Evolutionary conservation across 176 grass and related monocot species (phyloP).

Genomic region (Guadua angustifolia): DNA sequence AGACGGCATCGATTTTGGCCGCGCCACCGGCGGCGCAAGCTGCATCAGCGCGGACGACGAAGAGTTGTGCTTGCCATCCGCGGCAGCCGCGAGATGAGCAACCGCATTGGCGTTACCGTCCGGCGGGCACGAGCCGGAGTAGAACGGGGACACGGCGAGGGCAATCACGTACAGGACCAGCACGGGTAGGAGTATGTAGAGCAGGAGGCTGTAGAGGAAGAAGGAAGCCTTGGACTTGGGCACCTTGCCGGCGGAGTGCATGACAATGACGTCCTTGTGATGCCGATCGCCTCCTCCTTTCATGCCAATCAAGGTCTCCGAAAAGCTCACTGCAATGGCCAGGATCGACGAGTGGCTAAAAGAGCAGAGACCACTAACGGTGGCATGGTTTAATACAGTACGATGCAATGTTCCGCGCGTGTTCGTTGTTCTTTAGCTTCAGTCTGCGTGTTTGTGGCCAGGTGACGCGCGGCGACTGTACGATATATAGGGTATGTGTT

Average conservation of each 20-base stretch:
- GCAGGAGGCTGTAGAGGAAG: slow-evolving; percentile 21
- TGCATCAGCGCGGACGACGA: background rate
- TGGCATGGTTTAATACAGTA: slow-evolving; percentile 15
- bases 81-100: background rate
- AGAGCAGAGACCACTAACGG: slow-evolving; percentile 17
- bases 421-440: background rate
- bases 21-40: background rate
- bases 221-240: slow-evolving; percentile 23
- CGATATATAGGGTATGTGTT: background rate
- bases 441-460: background rate
- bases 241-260: background rate
- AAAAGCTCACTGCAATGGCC: background rate
- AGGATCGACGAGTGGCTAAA: slow-evolving; percentile 1
- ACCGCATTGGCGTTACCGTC: background rate
- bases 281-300: slow-evolving; percentile 28
- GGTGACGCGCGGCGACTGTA: background rate
- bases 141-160: background rate
- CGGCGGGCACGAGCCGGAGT: background rate
- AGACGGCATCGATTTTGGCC: too few species aligned
- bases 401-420: background rate
- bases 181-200: slow-evolving; percentile 7
- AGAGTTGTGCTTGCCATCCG: too few species aligned
- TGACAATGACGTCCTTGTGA: background rate
- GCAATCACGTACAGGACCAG: background rate
- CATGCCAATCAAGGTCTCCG: background rate